Percentiles rank a stretch among this genome's conserved stretches.
Evolutionary conservation across 192 early-diverging fungal species (phyloP).

Genomic region (Geosiphon pyriformis): DNA sequence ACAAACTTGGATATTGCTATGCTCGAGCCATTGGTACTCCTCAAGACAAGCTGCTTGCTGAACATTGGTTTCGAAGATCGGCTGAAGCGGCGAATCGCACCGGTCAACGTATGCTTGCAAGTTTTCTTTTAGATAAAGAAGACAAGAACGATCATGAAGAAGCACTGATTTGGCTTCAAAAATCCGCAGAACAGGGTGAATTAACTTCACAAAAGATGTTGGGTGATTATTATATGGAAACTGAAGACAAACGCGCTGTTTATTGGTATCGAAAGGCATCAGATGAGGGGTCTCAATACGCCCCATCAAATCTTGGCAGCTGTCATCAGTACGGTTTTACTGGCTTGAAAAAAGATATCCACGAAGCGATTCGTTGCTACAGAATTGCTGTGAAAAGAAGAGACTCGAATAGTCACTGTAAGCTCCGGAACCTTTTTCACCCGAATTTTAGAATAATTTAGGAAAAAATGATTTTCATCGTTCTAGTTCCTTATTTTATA

Average conservation of each 20-base stretch:
- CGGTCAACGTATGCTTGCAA: background rate
- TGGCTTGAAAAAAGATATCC: too few relatives aligned
- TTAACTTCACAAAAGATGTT: slow-evolving; percentile 65
- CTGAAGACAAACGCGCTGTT: slow-evolving; percentile 48
- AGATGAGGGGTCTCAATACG: slow-evolving; percentile 49
- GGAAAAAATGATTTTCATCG: too few relatives aligned
- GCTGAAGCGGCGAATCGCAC: background rate
- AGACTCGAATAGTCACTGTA: too few relatives aligned
- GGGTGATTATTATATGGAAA: slow-evolving; percentile 71
- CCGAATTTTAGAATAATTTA: too few relatives aligned
- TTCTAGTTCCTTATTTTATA: too few relatives aligned
- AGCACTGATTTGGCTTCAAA: slow-evolving; percentile 52
- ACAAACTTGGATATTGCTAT: slow-evolving; percentile 75
- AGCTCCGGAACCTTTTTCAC: too few relatives aligned
- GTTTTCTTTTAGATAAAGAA: background rate
- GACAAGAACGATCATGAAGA: slow-evolving; percentile 22
- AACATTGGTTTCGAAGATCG: background rate
- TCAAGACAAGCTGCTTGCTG: slow-evolving; percentile 49
- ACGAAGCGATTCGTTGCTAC: too few relatives aligned
- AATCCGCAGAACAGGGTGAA: slow-evolving; percentile 48
- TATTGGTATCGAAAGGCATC: slow-evolving; percentile 60
- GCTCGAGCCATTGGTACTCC: slow-evolving; percentile 66
- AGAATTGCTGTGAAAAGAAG: too few relatives aligned
- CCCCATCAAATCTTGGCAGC: too few relatives aligned
- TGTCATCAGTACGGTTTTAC: too few relatives aligned